Conservation (phyloP, 1,284 basidiomycete species). For the Erythrobasidium hasegawianum region DNA sequence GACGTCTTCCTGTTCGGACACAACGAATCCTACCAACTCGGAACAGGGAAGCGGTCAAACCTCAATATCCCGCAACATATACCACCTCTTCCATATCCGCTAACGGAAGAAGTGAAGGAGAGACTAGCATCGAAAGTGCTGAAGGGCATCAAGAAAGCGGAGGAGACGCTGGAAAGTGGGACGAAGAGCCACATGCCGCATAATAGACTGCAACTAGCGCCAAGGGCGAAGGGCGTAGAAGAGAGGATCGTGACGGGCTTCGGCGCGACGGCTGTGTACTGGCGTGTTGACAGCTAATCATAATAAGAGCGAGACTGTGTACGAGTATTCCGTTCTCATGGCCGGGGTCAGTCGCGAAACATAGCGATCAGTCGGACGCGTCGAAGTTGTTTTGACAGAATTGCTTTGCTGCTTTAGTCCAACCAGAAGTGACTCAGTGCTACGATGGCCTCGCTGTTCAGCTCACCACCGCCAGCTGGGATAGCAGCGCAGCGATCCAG, state of each 20-base stretch:
- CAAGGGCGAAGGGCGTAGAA: constrained; percentile 60
- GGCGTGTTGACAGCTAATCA: constrained; percentile 32
- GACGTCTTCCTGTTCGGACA: constrained; percentile 45
- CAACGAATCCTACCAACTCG: constrained; percentile 73
- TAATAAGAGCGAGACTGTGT: background rate
- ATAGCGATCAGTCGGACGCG: no score
- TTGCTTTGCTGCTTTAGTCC: background rate
- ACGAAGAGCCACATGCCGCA: constrained; percentile 50
- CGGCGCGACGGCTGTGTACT: constrained; percentile 41
- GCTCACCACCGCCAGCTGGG: constrained; percentile 1
- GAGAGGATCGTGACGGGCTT: constrained; percentile 57
- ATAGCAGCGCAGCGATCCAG: background rate
- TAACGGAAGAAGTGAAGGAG: constrained; percentile 43
- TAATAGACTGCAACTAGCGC: constrained; percentile 51
- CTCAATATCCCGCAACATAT: constrained; percentile 63
- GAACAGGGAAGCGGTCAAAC: constrained; percentile 75
- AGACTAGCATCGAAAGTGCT: background rate
- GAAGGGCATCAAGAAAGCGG: constrained; percentile 55
- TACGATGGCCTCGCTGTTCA: background rate
- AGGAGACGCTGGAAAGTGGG: constrained; percentile 51
- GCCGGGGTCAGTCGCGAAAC: no score
- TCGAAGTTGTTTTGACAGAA: no score
- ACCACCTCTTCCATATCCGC: constrained; percentile 54
- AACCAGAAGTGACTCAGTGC: background rate
- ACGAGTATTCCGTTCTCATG: no score